A percentile compares a stretch with the other conserved stretches of the same genome.
Evolutionary conservation across 495 filamentous ascomycete genomes (phyloP).

Genomic region (Neurospora sp.): DNA sequence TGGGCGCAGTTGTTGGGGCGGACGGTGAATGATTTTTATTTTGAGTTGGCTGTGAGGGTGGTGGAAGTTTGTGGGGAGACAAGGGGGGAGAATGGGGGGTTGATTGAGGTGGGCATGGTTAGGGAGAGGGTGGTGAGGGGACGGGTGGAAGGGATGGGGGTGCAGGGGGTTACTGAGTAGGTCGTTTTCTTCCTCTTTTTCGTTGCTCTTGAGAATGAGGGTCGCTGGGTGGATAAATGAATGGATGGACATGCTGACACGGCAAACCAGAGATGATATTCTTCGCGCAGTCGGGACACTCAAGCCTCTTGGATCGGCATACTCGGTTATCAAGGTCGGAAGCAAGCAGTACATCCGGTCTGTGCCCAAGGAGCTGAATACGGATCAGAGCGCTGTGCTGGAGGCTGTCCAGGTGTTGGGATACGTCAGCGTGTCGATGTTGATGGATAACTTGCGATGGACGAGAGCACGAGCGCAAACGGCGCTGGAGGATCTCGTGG

Average conservation of each 20-base stretch:
- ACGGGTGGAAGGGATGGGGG: conserved; percentile 64
- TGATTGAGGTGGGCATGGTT: conserved; percentile 79
- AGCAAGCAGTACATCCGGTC: conserved; percentile 80
- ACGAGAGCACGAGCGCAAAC: conserved; percentile 75
- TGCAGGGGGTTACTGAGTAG: conserved; percentile 58
- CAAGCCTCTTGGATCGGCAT: conserved; percentile 77
- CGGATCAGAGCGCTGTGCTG: conserved; percentile 83
- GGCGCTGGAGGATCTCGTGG: conserved; percentile 81
- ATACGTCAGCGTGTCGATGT: conserved; percentile 83
- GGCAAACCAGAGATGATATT: conserved; percentile 66
- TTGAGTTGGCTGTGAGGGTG: conserved; percentile 85
- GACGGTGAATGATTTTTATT: conserved; percentile 92
- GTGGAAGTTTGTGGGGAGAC: conserved; percentile 89
- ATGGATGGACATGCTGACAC: neutral
- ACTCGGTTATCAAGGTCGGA: conserved; percentile 72
- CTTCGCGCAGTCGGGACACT: conserved; percentile 81
- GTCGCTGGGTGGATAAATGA: neutral
- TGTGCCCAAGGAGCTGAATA: conserved; percentile 92
- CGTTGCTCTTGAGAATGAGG: neutral
- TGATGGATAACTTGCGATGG: conserved; percentile 85
- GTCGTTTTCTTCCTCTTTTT: conserved; percentile 8
- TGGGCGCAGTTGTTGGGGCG: conserved; percentile 90
- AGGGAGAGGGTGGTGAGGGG: conserved; percentile 60
- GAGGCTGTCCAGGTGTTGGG: conserved; percentile 80
- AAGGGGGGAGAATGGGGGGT: conserved; percentile 80